Evolutionary conservation across 345 rosid species (phyloP).

Genomic region (Populus tremula): DNA sequence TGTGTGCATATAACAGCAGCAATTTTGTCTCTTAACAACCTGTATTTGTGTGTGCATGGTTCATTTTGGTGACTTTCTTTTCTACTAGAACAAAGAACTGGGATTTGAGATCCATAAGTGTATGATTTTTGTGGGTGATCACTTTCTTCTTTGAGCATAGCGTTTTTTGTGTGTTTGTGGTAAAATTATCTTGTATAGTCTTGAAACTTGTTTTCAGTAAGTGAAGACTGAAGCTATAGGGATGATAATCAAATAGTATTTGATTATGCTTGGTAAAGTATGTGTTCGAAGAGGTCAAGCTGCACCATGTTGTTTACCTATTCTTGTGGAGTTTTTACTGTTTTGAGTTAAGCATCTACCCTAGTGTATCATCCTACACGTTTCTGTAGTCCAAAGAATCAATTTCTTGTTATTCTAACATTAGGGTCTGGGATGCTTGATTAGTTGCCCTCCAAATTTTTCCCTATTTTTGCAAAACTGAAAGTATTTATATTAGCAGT

Average conservation of each 20-base stretch:
- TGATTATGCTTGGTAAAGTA: background rate
- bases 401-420: background rate
- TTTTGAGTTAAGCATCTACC: too few species aligned
- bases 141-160: too few species aligned
- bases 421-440: background rate
- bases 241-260: background rate
- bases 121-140: too few species aligned
- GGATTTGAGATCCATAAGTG: too few species aligned
- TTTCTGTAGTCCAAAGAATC: background rate
- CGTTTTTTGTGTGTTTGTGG: too few species aligned
- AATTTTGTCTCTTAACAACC: background rate
- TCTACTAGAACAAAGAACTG: too few species aligned
- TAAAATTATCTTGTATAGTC: too few species aligned
- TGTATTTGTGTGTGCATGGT: background rate
- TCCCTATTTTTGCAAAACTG: background rate
- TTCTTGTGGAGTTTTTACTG: background rate
- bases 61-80: too few species aligned
- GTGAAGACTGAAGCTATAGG: too few species aligned
- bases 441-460: background rate
- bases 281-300: background rate
- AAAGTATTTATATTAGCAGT: background rate
- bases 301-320: background rate
- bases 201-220: too few species aligned
- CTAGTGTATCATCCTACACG: background rate
- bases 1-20: background rate